These are phyloP conservation scores for Schizophyllum amplum DNA, from an alignment of 1,284 basidiomycete genomes.

Conservation along the genomic window DNA sequence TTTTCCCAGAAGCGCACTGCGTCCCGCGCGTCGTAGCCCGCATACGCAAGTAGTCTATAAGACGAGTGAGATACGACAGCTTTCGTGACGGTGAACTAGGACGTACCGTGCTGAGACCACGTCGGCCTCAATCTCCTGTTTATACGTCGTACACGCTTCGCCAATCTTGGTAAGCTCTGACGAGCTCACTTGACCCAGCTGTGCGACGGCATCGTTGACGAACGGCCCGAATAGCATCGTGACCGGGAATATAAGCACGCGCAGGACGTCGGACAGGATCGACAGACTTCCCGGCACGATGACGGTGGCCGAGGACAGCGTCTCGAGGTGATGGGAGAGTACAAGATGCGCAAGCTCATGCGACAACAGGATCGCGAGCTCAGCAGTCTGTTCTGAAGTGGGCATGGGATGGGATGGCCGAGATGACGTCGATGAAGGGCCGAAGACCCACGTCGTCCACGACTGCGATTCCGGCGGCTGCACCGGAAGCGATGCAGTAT, in stretches of 20 bases:
- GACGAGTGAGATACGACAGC: constrained; percentile 1
- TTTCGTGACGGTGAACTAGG: not conserved
- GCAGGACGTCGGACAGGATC: constrained; percentile 64
- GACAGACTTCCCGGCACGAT: constrained; percentile 76
- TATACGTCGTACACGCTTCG: constrained; percentile 62
- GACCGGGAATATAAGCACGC: constrained; percentile 76
- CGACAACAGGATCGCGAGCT: constrained; percentile 79
- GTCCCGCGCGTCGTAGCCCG: constrained; percentile 75
- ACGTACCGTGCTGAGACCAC: constrained; percentile 72
- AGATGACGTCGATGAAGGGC: constrained; percentile 36
- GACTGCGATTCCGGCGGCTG: constrained; percentile 18
- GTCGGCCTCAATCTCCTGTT: constrained; percentile 85
- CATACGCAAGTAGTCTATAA: constrained; percentile 71
- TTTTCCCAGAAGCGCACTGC: constrained; percentile 72
- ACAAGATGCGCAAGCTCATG: constrained; percentile 86
- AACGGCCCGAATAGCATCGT: constrained; percentile 89
- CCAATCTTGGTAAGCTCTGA: constrained; percentile 66
- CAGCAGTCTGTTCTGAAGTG: constrained; percentile 71
- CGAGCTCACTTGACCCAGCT: constrained; percentile 67
- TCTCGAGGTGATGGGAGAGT: constrained; percentile 84
- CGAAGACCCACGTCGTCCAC: constrained; percentile 37
- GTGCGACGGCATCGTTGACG: constrained; percentile 82
- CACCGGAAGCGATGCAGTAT: constrained; percentile 19
- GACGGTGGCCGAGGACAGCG: constrained; percentile 73
- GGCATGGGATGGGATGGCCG: constrained; percentile 42